These are phyloP conservation scores for Pilatotrama ljubarskyi DNA, from an alignment of 768 basidiomycete species.

Conservation along the genomic window DNA sequence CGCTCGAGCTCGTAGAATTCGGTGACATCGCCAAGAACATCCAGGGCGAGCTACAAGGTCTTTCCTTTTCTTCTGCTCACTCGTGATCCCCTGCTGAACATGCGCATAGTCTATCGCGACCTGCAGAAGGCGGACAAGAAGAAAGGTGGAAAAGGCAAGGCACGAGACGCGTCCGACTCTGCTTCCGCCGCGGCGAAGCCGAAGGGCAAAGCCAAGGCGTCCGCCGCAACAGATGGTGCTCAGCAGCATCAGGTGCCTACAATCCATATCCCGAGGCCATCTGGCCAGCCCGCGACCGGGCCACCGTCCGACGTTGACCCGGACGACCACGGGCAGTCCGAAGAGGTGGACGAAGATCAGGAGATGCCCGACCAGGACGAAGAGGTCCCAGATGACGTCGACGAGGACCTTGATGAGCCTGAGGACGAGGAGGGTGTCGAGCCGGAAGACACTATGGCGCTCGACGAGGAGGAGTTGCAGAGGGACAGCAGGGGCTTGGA, in stretches of 20 bases:
- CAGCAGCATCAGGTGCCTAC: slow-evolving; percentile 24
- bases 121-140: slow-evolving; percentile 61
- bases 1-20: slow-evolving; percentile 77
- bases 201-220: slow-evolving; percentile 39
- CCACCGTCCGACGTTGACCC: slow-evolving; percentile 23
- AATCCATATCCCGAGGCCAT: slow-evolving; percentile 30
- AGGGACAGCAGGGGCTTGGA: slow-evolving; percentile 43
- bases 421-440: slow-evolving; percentile 38
- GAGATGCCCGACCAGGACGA: slow-evolving; percentile 37
- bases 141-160: slow-evolving; percentile 30
- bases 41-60: slow-evolving; percentile 65
- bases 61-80: slow-evolving; percentile 1
- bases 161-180: slow-evolving; percentile 21
- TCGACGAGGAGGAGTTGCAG: slow-evolving; percentile 46
- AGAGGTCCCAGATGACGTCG: slow-evolving; percentile 37
- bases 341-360: slow-evolving; percentile 36
- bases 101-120: slow-evolving; percentile 60
- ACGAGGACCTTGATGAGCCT: slow-evolving; percentile 34
- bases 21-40: slow-evolving; percentile 66
- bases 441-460: slow-evolving; percentile 41
- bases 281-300: slow-evolving; percentile 7
- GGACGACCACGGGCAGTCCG: slow-evolving; percentile 28
- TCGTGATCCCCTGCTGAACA: background rate
- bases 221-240: background rate
- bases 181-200: slow-evolving; percentile 25